A percentile compares a stretch with the other conserved stretches of the same genome.
Evolutionary conservation across 495 filamentous ascomycete genomes (phyloP).

Genomic region (Lasiosphaeriaceae sp.): DNA sequence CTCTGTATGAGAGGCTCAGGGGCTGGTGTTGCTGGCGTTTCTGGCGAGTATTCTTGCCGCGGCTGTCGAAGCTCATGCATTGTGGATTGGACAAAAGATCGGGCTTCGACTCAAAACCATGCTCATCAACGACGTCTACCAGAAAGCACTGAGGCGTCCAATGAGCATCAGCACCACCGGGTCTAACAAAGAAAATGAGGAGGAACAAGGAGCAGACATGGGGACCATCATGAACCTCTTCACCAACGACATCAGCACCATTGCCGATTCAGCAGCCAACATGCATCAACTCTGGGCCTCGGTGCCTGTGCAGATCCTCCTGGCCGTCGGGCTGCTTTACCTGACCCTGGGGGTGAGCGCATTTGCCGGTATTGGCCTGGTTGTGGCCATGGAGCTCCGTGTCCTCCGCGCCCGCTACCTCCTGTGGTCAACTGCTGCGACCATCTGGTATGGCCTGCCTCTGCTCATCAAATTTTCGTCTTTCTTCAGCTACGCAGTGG

Average conservation of each 20-base stretch:
- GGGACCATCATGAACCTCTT: constrained; percentile 8
- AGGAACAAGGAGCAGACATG: not conserved
- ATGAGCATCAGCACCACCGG: constrained; percentile 1
- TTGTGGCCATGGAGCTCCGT: constrained; percentile 4
- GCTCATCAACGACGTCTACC: constrained; percentile 9
- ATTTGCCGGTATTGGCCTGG: constrained; percentile 8
- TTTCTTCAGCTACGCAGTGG: constrained; percentile 1
- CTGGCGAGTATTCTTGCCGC: constrained; percentile 8
- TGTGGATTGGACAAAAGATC: constrained; percentile 12
- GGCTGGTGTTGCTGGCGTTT: constrained; percentile 10
- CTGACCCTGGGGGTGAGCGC: constrained; percentile 6
- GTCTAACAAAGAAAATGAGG: not conserved
- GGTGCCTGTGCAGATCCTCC: constrained; percentile 5
- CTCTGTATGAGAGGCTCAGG: constrained; percentile 9
- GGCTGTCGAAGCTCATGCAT: constrained; percentile 7
- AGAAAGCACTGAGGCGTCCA: constrained; percentile 10
- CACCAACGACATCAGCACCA: constrained; percentile 4
- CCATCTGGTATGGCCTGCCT: constrained; percentile 5
- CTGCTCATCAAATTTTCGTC: constrained; percentile 1
- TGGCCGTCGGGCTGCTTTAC: constrained; percentile 6
- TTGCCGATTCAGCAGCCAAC: constrained; percentile 5
- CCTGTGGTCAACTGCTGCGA: constrained; percentile 4
- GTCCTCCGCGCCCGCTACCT: not conserved
- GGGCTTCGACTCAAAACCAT: constrained; percentile 13
- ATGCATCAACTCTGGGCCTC: constrained; percentile 8